These are phyloP conservation scores for Blastobotrys serpentis DNA, from an alignment of 1,139 yeast genomes.

Conservation along the genomic window DNA sequence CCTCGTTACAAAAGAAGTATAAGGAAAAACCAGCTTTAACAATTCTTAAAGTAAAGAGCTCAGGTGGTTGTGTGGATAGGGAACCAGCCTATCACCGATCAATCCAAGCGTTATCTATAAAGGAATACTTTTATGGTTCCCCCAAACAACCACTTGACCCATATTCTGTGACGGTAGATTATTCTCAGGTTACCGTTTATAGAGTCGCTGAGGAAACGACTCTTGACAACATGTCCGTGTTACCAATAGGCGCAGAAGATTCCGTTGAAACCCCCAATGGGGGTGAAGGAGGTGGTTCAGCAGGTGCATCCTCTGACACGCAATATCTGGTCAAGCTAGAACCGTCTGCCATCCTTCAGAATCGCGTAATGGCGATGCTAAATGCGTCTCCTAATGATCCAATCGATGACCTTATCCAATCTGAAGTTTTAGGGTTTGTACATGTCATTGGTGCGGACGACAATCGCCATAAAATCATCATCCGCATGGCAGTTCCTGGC, in stretches of 20 bases:
- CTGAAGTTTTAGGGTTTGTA: slow-evolving; percentile 67
- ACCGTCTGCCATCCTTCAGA: slow-evolving; percentile 61
- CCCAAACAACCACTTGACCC: slow-evolving; percentile 72
- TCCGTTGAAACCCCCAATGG: slow-evolving; percentile 27
- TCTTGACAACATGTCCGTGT: slow-evolving; percentile 37
- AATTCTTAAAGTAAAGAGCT: slow-evolving; percentile 62
- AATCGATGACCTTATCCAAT: slow-evolving; percentile 50
- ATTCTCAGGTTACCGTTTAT: slow-evolving; percentile 50
- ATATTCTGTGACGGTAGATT: slow-evolving; percentile 57
- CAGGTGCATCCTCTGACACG: slow-evolving; percentile 18
- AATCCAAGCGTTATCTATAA: slow-evolving; percentile 70
- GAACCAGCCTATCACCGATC: slow-evolving; percentile 70
- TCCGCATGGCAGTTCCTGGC: slow-evolving; percentile 86
- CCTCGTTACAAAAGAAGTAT: slow-evolving; percentile 61
- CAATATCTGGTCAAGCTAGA: slow-evolving; percentile 42
- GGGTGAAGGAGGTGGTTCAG: too few species aligned
- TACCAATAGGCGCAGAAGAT: slow-evolving; percentile 41
- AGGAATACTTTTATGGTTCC: slow-evolving; percentile 88
- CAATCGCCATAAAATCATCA: slow-evolving; percentile 62
- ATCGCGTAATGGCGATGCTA: slow-evolving; percentile 70
- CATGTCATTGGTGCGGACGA: slow-evolving; percentile 64
- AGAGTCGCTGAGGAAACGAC: slow-evolving; percentile 44
- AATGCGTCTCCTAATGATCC: slow-evolving; percentile 56
- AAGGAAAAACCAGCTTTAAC: slow-evolving; percentile 41
- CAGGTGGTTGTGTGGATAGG: slow-evolving; percentile 73